Conservation (phyloP, 2,329 filamentous ascomycete species). For the Aspergillus fructus region DNA sequence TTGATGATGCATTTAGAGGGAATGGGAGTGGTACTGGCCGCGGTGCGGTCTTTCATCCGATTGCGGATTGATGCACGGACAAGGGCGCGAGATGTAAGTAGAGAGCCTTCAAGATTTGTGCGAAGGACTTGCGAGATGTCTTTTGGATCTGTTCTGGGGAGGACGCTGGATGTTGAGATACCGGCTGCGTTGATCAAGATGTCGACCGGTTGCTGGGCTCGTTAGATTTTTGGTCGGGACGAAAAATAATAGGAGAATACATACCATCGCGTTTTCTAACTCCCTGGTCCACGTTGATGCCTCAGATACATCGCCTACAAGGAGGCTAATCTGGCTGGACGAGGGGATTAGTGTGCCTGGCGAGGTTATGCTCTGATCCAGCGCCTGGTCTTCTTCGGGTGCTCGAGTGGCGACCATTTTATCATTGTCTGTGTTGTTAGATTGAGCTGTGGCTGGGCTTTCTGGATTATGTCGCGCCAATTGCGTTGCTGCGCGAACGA, state of each 20-base stretch:
- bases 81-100: constrained; percentile 41
- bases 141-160: constrained; percentile 55
- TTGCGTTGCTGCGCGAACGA: constrained; percentile 39
- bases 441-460: not conserved
- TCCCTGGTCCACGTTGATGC: constrained; percentile 34
- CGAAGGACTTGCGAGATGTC: constrained; percentile 60
- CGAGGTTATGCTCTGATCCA: not conserved
- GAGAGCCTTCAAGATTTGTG: constrained; percentile 63
- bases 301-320: constrained; percentile 41
- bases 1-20: constrained; percentile 77
- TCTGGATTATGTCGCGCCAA: constrained; percentile 14
- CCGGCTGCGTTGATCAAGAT: constrained; percentile 81
- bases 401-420: constrained; percentile 19
- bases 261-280: constrained; percentile 41
- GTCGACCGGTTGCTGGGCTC: constrained; percentile 41
- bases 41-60: constrained; percentile 24
- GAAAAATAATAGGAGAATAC: not conserved
- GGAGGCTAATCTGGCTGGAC: constrained; percentile 25
- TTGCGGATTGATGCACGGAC: constrained; percentile 36
- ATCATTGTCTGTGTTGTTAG: not conserved
- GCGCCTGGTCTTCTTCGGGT: constrained; percentile 19
- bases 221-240: not conserved
- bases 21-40: constrained; percentile 36
- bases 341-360: constrained; percentile 13
- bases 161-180: constrained; percentile 63